phyloP scores from a whole-genome alignment of 257 asterid species.

The Voacanga thouarsii region DNA sequence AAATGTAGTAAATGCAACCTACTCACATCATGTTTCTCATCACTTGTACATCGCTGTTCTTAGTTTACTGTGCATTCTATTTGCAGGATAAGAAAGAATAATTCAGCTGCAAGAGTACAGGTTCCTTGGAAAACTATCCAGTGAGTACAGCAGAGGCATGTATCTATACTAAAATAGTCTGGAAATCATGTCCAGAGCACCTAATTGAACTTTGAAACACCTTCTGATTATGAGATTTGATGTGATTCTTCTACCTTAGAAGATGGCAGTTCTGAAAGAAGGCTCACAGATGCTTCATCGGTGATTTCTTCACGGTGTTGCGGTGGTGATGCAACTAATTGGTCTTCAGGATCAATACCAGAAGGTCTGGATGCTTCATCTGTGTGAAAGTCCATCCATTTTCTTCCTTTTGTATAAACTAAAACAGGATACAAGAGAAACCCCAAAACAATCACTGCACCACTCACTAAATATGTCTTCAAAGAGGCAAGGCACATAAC shows the following conservation, averaged over 20 bases:
- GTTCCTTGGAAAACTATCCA: neutral
- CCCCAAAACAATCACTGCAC: slow-evolving; percentile 52
- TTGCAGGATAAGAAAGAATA: neutral
- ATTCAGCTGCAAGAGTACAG: neutral
- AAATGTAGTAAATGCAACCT: neutral
- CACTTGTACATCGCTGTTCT: neutral
- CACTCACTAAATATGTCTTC: slow-evolving; percentile 65
- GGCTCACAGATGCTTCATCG: slow-evolving; percentile 30
- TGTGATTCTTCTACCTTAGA: slow-evolving; percentile 1
- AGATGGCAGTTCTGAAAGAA: slow-evolving; percentile 17
- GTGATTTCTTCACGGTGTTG: neutral
- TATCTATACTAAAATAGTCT: neutral
- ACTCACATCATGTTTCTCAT: neutral
- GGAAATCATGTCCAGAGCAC: neutral
- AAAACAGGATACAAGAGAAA: slow-evolving; percentile 49
- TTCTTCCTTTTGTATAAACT: slow-evolving; percentile 40
- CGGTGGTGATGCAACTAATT: neutral
- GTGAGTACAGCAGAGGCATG: neutral
- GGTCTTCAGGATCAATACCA: slow-evolving; percentile 26
- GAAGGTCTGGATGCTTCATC: slow-evolving; percentile 12
- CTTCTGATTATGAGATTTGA: neutral
- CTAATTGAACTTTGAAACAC: slow-evolving; percentile 6
- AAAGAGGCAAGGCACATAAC: slow-evolving; percentile 83
- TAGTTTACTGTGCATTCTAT: neutral
- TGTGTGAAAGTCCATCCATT: slow-evolving; percentile 44